Conservation (phyloP, 2,329 filamentous ascomycete species). For the Ascochyta pisi region DNA sequence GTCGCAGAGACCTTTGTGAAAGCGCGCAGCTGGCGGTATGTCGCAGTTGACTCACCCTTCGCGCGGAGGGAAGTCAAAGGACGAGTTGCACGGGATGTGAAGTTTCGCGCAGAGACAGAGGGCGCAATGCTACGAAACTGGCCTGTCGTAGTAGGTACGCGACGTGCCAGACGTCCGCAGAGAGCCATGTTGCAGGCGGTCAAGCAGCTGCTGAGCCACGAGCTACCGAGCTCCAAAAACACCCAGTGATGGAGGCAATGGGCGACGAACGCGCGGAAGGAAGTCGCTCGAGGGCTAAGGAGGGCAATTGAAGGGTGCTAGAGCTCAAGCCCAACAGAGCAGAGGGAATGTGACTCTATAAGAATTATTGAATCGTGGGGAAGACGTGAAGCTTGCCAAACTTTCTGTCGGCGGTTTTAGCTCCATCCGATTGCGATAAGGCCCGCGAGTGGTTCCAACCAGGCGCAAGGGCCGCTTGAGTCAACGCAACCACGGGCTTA, state of each 20-base stretch:
- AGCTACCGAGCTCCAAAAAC: slow-evolving; percentile 43
- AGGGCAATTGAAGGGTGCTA: slow-evolving; percentile 40
- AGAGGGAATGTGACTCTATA: slow-evolving; percentile 38
- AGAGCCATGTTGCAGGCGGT: slow-evolving; percentile 49
- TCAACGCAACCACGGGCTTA: slow-evolving; percentile 12
- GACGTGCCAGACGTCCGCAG: slow-evolving; percentile 52
- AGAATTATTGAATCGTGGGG: slow-evolving; percentile 43
- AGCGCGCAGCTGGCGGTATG: slow-evolving; percentile 46
- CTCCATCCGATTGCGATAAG: slow-evolving; percentile 38
- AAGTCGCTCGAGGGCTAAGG: slow-evolving; percentile 26
- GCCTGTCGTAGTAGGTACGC: slow-evolving; percentile 45
- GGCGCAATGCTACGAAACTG: slow-evolving; percentile 41
- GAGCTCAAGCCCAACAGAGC: slow-evolving; percentile 39
- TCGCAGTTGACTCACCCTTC: slow-evolving; percentile 41
- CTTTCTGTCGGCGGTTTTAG: slow-evolving; percentile 37
- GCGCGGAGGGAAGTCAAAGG: slow-evolving; percentile 41
- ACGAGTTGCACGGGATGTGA: slow-evolving; percentile 42
- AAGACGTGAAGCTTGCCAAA: slow-evolving; percentile 42
- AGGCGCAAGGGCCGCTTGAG: slow-evolving; percentile 15
- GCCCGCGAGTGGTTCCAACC: slow-evolving; percentile 14
- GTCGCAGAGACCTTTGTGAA: slow-evolving; percentile 46
- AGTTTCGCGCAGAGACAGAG: slow-evolving; percentile 39
- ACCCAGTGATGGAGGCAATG: slow-evolving; percentile 19
- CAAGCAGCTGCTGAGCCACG: slow-evolving; percentile 40
- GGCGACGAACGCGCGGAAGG: slow-evolving; percentile 28